A percentile compares a stretch with the other conserved stretches of the same genome.
These are phyloP conservation scores for Neurospora sp. DNA, from an alignment of 495 filamentous ascomycete species.

Conservation along the genomic window DNA sequence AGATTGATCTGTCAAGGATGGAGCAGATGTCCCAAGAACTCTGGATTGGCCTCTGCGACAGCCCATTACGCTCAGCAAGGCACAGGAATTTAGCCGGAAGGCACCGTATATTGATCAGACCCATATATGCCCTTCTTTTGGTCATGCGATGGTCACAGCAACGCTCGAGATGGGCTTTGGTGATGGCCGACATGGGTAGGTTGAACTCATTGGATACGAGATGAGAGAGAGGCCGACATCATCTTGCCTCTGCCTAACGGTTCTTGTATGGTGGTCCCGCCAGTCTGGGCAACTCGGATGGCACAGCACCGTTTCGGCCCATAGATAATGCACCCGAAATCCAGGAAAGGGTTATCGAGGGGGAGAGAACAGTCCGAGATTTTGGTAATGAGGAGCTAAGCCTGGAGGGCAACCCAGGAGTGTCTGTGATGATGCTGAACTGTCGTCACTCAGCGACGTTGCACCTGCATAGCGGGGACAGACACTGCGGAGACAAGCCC, in stretches of 20 bases:
- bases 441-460: not conserved
- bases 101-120: conserved; percentile 15
- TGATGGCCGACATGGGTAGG: not conserved
- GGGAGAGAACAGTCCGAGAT: not conserved
- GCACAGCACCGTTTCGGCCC: not conserved
- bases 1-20: not conserved
- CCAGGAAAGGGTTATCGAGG: not conserved
- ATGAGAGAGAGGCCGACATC: not conserved
- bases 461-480: not conserved
- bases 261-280: not conserved
- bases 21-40: not conserved
- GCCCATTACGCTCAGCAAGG: conserved; percentile 12
- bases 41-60: conserved; percentile 6
- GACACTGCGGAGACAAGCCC: not conserved
- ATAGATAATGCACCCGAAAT: not conserved
- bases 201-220: not conserved
- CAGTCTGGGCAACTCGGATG: not conserved
- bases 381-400: not conserved
- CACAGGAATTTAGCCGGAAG: conserved; percentile 25
- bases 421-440: not conserved
- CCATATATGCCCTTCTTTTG: not conserved
- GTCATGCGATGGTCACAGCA: not conserved
- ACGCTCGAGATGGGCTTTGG: not conserved
- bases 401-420: not conserved
- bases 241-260: not conserved